Percentiles rank a stretch among this genome's conserved stretches.
These are phyloP conservation scores for Xylona heveae DNA, from an alignment of 495 filamentous ascomycete genomes.

Conservation along the genomic window DNA sequence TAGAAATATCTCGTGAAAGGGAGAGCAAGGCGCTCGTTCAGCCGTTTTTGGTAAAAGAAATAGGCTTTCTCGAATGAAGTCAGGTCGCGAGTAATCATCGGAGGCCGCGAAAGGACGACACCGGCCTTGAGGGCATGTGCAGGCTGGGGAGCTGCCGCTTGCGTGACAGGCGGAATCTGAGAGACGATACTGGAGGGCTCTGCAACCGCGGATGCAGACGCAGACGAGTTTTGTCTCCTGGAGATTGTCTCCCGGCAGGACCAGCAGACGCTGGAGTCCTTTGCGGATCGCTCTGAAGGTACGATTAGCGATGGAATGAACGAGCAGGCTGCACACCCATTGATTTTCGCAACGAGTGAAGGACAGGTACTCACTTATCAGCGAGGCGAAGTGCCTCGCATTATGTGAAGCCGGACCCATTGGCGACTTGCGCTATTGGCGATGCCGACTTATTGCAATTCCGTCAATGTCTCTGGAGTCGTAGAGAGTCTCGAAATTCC, in stretches of 20 bases:
- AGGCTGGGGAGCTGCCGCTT: constrained; percentile 16
- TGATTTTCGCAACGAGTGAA: too few relatives aligned
- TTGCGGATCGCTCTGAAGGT: constrained; percentile 19
- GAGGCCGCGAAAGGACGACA: constrained; percentile 72
- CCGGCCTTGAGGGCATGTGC: constrained; percentile 52
- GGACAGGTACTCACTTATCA: constrained; percentile 16
- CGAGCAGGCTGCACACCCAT: too few relatives aligned
- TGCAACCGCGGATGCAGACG: constrained; percentile 16
- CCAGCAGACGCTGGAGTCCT: constrained; percentile 26
- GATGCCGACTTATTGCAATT: background rate
- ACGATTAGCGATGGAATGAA: background rate
- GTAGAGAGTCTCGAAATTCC: background rate
- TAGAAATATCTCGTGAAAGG: constrained; percentile 90
- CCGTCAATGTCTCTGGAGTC: background rate
- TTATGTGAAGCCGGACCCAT: too few relatives aligned
- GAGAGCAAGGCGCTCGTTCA: constrained; percentile 79
- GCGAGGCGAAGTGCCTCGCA: constrained; percentile 22
- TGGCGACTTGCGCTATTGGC: constrained; percentile 23
- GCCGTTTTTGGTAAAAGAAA: constrained; percentile 89
- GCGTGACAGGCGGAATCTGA: constrained; percentile 9
- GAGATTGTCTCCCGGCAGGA: constrained; percentile 26
- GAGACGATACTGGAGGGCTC: constrained; percentile 10
- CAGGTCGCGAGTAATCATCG: constrained; percentile 63
- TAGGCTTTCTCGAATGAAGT: constrained; percentile 77
- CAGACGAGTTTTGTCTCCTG: constrained; percentile 24